Conservation (phyloP, 1,284 basidiomycete genomes). For the Meira nashicola region DNA sequence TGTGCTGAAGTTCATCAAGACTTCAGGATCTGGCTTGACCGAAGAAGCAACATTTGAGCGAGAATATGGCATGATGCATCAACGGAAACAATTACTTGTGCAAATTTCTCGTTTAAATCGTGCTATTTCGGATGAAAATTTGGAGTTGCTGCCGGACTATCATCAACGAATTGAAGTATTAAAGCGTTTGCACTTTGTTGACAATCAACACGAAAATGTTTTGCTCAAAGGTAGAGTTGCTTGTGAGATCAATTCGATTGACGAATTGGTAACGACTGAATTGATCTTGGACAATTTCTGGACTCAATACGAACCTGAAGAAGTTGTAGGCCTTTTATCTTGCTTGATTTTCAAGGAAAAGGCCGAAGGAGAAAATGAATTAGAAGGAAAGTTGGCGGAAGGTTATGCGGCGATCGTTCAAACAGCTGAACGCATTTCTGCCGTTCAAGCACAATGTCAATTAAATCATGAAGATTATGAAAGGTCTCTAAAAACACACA, state of each 20-base stretch:
- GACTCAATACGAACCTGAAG: conserved; percentile 82
- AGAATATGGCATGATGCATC: conserved; percentile 72
- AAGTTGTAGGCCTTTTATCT: conserved; percentile 93
- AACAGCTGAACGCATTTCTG: conserved; percentile 76
- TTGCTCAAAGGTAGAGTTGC: conserved; percentile 94
- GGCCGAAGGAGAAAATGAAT: conserved; percentile 58
- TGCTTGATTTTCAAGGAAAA: conserved; percentile 98
- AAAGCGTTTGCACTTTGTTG: conserved; percentile 64
- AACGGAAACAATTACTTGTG: conserved; percentile 66
- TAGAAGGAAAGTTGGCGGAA: conserved; percentile 24
- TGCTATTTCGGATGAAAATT: conserved; percentile 83
- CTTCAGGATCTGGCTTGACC: conserved; percentile 11
- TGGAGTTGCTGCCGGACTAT: conserved; percentile 94
- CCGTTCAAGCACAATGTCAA: conserved; percentile 68
- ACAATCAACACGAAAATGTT: conserved; percentile 73
- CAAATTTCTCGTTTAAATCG: conserved; percentile 61
- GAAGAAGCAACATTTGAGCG: not conserved
- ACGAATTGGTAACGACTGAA: conserved; percentile 81
- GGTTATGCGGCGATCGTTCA: conserved; percentile 73
- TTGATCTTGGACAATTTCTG: conserved; percentile 93
- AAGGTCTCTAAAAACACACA: conserved; percentile 56
- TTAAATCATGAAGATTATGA: conserved; percentile 55
- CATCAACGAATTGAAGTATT: conserved; percentile 87
- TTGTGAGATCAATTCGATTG: conserved; percentile 97
- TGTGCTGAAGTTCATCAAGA: conserved; percentile 3